A percentile compares a stretch with the other conserved stretches of the same genome.
phyloP scores from a whole-genome alignment of 2,329 filamentous ascomycete genomes.

The Arachnomyces sp. region DNA sequence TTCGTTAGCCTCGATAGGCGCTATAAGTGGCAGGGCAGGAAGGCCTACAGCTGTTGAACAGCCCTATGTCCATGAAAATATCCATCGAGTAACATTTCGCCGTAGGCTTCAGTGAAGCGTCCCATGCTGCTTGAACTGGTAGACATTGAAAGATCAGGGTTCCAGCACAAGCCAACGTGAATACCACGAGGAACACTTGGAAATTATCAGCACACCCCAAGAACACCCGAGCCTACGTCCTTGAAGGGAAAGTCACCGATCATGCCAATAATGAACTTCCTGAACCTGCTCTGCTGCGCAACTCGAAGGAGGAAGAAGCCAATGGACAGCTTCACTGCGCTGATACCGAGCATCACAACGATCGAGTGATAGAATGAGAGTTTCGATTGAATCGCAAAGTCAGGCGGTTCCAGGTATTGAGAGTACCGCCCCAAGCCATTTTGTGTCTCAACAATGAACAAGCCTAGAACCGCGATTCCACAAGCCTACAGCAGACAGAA shows the following conservation, averaged over 20 bases:
- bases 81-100: slow-evolving; percentile 38
- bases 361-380: slow-evolving; percentile 42
- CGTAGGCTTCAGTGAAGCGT: slow-evolving; percentile 25
- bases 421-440: slow-evolving; percentile 44
- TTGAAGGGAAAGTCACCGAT: slow-evolving; percentile 29
- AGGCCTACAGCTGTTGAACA: slow-evolving; percentile 39
- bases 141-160: slow-evolving; percentile 44
- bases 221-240: background rate
- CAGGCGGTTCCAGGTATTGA: slow-evolving; percentile 26
- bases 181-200: slow-evolving; percentile 35
- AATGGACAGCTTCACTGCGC: slow-evolving; percentile 43
- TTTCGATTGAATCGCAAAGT: slow-evolving; percentile 31
- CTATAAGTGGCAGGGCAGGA: background rate
- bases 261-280: slow-evolving; percentile 34
- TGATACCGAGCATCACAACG: slow-evolving; percentile 39
- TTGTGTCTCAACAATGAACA: slow-evolving; percentile 38
- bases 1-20: slow-evolving; percentile 1
- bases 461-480: slow-evolving; percentile 24
- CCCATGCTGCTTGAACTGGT: slow-evolving; percentile 41
- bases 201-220: too few relatives aligned
- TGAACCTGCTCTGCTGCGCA: slow-evolving; percentile 32
- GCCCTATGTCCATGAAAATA: slow-evolving; percentile 37
- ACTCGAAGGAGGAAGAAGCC: slow-evolving; percentile 40
- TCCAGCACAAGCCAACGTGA: slow-evolving; percentile 37
- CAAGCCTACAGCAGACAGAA: slow-evolving; percentile 12